Evolutionary conservation across 805 yeast genomes (phyloP).

Genomic region (Ogataea methylovora): DNA sequence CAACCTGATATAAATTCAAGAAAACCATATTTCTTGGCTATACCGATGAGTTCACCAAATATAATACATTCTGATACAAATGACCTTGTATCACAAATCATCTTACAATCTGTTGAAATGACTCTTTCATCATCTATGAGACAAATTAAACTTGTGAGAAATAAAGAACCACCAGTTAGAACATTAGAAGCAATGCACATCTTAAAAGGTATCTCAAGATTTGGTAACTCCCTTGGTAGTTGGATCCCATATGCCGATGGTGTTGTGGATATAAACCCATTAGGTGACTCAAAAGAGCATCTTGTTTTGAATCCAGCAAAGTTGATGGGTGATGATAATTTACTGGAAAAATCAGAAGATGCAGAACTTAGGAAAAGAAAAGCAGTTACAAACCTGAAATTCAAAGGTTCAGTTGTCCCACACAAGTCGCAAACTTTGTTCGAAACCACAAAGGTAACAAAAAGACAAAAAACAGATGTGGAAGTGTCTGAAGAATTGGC

Average conservation of each 20-base stretch:
- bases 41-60: slow-evolving; percentile 62
- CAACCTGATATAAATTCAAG: slow-evolving; percentile 42
- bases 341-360: slow-evolving; percentile 5
- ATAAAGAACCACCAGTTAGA: slow-evolving; percentile 28
- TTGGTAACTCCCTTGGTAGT: slow-evolving; percentile 54
- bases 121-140: slow-evolving; percentile 39
- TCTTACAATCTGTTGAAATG: slow-evolving; percentile 53
- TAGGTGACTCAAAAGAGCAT: slow-evolving; percentile 39
- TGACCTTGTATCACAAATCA: slow-evolving; percentile 41
- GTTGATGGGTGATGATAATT: slow-evolving; percentile 5
- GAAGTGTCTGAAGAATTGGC: not conserved
- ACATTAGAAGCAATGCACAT: slow-evolving; percentile 52
- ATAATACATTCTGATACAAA: slow-evolving; percentile 46
- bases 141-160: slow-evolving; percentile 31
- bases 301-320: slow-evolving; percentile 22
- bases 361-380: slow-evolving; percentile 18
- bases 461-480: slow-evolving; percentile 11
- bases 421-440: slow-evolving; percentile 29
- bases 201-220: slow-evolving; percentile 55
- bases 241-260: slow-evolving; percentile 74
- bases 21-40: slow-evolving; percentile 56
- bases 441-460: slow-evolving; percentile 27
- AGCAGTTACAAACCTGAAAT: slow-evolving; percentile 45
- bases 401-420: slow-evolving; percentile 46
- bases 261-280: slow-evolving; percentile 56